Percentiles rank a stretch among this genome's conserved stretches.
These are phyloP conservation scores for Chimonanthus praecox DNA, from an alignment of 164 flowering plant genomes.

Conservation along the genomic window DNA sequence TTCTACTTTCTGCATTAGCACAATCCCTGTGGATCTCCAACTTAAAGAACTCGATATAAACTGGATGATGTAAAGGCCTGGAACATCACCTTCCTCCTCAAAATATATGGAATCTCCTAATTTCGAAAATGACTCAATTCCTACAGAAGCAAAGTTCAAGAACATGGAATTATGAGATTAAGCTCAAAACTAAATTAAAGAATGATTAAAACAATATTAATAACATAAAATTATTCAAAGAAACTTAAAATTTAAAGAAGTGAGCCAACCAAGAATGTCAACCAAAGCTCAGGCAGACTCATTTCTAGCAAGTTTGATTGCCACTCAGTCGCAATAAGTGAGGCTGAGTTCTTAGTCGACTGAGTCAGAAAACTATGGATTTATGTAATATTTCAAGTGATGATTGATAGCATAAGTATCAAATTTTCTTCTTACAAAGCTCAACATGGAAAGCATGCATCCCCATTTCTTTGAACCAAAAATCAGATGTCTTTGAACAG, in stretches of 20 bases:
- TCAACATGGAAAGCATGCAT: neutral
- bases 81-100: constrained; percentile 46
- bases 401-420: neutral
- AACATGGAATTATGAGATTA: neutral
- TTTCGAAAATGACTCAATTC: constrained; percentile 93
- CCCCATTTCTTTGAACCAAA: neutral
- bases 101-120: constrained; percentile 95
- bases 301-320: no score
- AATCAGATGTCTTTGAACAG: neutral
- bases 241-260: no score
- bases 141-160: constrained; percentile 27
- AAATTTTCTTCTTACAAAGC: neutral
- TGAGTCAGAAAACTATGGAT: no score
- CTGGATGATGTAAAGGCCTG: constrained; percentile 69
- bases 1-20: constrained; percentile 53
- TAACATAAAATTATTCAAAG: no score
- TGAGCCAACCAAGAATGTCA: no score
- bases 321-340: no score
- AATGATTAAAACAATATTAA: neutral
- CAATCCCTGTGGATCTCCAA: constrained; percentile 56
- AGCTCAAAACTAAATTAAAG: neutral
- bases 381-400: no score
- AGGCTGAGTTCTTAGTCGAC: no score
- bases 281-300: no score
- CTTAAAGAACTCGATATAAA: constrained; percentile 70